Base-by-base conservation (phyloP, 2,329 filamentous ascomycete species). In the Phoma herbarum region DNA sequence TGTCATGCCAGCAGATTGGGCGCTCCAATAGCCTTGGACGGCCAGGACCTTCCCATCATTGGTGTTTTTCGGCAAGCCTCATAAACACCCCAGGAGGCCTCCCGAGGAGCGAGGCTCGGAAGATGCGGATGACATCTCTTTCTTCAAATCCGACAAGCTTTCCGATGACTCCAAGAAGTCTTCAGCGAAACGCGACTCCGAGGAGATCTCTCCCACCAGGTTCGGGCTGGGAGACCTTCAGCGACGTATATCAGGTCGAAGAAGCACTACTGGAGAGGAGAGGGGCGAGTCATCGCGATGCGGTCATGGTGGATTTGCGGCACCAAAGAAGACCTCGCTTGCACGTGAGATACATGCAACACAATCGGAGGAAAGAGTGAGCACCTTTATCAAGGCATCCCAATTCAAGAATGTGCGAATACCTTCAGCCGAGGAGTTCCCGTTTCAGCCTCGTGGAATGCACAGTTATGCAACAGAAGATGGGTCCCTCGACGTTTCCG, bases 1-100 rank as follows among this genome's bases (percentile, higher is more conserved):
- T 62, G 68, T 79, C 42, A 82, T 83, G 80, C 81, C 81, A 14
- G 78, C 78, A 44, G 79, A 76, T 54, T 73, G 72, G 42, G 72
- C 66, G 20, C 72, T 77, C 57, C 71, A 75, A 51, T 74, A 67
- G 65, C 26, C 47, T 39, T 53, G 48, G 53, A 51, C 45, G 7
- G 26, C 28, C 18, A 43, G 31, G 12, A 33, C 29, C 7, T 51
- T 42, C n/a, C 51, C 46, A n/a, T 28, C 44, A 11, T 22, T 29
- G 10, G 16, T 42, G 2, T 23, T 18, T 8, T 53, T 52, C 14
- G 46, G 51, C 26, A 55, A 43, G 43, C 31, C 35, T 41, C 11
- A 18, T 9, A 18, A 18, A 2, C n/a, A 39, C n/a, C 35, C 2
- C 18, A 5, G 9, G 9, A 39, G 8, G 7, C 18, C 18, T n/a